Conservation (phyloP, 306 rosid species). For the Cucurbita argyrosperma region DNA sequence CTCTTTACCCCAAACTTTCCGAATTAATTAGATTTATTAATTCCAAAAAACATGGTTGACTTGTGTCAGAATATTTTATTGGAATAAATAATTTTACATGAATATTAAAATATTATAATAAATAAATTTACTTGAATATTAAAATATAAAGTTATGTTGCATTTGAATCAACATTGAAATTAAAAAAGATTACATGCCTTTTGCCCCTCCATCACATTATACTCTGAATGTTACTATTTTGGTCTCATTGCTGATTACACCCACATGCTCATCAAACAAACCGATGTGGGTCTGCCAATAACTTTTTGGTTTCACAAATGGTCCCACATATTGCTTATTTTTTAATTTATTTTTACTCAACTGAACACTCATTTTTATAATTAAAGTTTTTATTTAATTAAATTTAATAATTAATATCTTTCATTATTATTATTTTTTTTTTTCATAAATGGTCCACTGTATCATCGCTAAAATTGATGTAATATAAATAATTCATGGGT, state of each 20-base stretch:
- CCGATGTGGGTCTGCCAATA: background rate
- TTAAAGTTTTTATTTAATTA: background rate
- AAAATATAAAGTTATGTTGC: background rate
- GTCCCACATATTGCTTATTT: background rate
- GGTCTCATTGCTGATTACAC: background rate
- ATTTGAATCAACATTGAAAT: slow-evolving; percentile 1
- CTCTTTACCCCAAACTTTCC: too few relatives aligned
- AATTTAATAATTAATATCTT: background rate
- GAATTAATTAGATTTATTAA: too few relatives aligned
- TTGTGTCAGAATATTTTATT: background rate
- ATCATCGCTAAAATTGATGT: too few relatives aligned
- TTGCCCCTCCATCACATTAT: background rate
- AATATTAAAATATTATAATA: background rate
- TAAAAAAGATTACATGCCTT: background rate
- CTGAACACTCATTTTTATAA: background rate
- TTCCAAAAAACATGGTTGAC: background rate
- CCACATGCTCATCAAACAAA: background rate
- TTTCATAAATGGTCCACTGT: too few relatives aligned
- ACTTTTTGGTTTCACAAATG: background rate
- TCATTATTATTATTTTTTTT: too few relatives aligned
- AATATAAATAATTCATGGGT: too few relatives aligned
- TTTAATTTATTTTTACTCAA: background rate
- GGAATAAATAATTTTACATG: background rate
- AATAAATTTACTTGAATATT: background rate
- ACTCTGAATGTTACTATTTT: background rate